A percentile compares a stretch with the other conserved stretches of the same genome.
These are phyloP conservation scores for Daphne laureola DNA, from an alignment of 441 rosid species.

Conservation along the genomic window DNA sequence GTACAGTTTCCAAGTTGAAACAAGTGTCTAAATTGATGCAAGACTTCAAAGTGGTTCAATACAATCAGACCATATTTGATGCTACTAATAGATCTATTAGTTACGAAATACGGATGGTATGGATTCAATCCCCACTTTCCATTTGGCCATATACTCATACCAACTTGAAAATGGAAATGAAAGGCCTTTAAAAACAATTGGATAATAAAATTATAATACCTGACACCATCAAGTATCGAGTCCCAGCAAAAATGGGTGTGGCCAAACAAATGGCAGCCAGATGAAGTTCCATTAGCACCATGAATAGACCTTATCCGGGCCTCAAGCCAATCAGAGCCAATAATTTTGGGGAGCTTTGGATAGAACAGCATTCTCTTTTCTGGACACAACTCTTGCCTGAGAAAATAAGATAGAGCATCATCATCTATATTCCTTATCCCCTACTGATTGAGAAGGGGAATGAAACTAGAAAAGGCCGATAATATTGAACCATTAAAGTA, in stretches of 20 bases:
- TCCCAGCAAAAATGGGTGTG: slow-evolving; percentile 82
- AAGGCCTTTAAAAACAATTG: neutral
- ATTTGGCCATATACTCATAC: too few relatives aligned
- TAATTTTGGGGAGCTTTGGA: slow-evolving; percentile 59
- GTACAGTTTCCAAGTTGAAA: too few relatives aligned
- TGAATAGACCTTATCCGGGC: slow-evolving; percentile 49
- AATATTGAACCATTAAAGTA: too few relatives aligned
- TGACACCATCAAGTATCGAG: slow-evolving; percentile 52
- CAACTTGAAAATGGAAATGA: neutral
- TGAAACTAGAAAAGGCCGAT: too few relatives aligned
- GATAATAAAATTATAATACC: slow-evolving; percentile 22
- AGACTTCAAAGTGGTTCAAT: too few relatives aligned
- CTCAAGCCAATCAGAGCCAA: slow-evolving; percentile 61
- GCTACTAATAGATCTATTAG: too few relatives aligned
- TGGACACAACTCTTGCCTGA: slow-evolving; percentile 70
- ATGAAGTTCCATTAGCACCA: slow-evolving; percentile 21
- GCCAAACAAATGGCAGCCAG: slow-evolving; percentile 56
- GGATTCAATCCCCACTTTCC: too few relatives aligned
- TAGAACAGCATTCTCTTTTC: slow-evolving; percentile 69
- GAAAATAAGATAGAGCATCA: neutral
- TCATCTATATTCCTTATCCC: too few relatives aligned
- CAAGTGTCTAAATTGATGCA: too few relatives aligned
- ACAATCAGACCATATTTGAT: too few relatives aligned
- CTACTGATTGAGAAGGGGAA: too few relatives aligned
- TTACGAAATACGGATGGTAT: too few relatives aligned